A percentile compares a stretch with the other conserved stretches of the same genome.
Conservation (phyloP, 1,284 basidiomycete genomes). For the Fomitopsis betulina region DNA sequence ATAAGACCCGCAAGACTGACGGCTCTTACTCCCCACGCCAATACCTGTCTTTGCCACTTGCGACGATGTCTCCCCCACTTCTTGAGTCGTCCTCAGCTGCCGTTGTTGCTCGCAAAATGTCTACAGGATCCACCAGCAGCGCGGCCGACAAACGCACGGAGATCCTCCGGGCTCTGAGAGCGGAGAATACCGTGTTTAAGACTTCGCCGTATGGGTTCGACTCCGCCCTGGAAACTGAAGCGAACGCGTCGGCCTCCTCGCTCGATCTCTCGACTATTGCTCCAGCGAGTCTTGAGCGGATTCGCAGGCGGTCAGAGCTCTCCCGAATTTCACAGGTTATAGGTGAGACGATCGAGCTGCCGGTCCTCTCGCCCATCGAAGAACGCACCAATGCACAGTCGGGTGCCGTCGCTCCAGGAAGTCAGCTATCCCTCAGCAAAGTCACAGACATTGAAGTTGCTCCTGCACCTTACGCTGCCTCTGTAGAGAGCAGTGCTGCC, state of each 20-base stretch:
- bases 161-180: constrained; percentile 1
- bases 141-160: constrained; percentile 3
- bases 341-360: constrained; percentile 4
- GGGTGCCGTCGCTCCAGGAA: not conserved
- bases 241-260: constrained; percentile 1
- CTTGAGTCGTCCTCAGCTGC: not conserved
- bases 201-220: not conserved
- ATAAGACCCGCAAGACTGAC: not conserved
- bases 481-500: constrained; percentile 22
- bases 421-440: not conserved
- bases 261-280: constrained; percentile 2
- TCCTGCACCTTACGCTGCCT: not conserved
- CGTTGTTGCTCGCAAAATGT: not conserved
- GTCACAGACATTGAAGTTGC: not conserved
- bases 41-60: not conserved
- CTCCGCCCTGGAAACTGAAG: constrained; percentile 4
- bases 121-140: not conserved
- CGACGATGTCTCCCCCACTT: not conserved
- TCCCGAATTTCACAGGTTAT: not conserved
- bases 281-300: not conserved
- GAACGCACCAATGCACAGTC: not conserved
- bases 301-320: constrained; percentile 5
- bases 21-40: not conserved
- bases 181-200: not conserved
- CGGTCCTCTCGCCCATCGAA: not conserved